These are phyloP conservation scores for Graphiopsis chlorocephala DNA, from an alignment of 2,329 filamentous ascomycete genomes.

Conservation along the genomic window DNA sequence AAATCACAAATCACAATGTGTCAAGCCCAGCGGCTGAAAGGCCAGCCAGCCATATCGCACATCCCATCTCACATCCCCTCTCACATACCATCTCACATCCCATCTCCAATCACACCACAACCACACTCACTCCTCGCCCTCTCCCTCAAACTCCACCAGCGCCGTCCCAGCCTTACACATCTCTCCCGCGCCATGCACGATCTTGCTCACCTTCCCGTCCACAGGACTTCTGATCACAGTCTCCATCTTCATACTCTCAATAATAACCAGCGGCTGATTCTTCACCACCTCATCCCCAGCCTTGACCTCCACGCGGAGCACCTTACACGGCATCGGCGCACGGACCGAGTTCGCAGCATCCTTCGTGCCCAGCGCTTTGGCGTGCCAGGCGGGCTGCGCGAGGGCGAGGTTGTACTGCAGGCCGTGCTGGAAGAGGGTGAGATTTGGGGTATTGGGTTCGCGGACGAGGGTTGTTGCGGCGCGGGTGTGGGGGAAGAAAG, in stretches of 20 bases:
- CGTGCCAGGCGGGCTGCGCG: conserved; percentile 71
- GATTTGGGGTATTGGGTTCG: conserved; percentile 55
- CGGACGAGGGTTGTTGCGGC: conserved; percentile 74
- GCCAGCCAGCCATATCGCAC: not conserved
- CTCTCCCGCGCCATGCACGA: conserved; percentile 50
- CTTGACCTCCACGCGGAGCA: conserved; percentile 81
- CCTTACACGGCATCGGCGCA: conserved; percentile 97
- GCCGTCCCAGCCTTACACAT: conserved; percentile 48
- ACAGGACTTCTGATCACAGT: conserved; percentile 52
- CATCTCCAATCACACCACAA: not conserved
- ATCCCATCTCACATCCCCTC: not conserved
- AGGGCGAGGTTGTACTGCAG: conserved; percentile 56
- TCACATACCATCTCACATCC: not conserved
- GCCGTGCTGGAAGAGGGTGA: conserved; percentile 71
- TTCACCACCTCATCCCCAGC: conserved; percentile 81
- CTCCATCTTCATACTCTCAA: conserved; percentile 56
- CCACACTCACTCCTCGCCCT: conserved; percentile 24
- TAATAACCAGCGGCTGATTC: conserved; percentile 80
- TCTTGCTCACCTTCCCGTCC: conserved; percentile 46
- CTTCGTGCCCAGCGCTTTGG: conserved; percentile 80
- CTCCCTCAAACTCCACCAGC: conserved; percentile 44
- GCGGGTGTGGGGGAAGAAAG: conserved; percentile 78
- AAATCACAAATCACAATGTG: not conserved
- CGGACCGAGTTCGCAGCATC: conserved; percentile 78
- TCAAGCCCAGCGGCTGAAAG: not conserved